Base-by-base conservation (phyloP, 1,284 basidiomycete species). In the Sanghuangporus weigelae region DNA sequence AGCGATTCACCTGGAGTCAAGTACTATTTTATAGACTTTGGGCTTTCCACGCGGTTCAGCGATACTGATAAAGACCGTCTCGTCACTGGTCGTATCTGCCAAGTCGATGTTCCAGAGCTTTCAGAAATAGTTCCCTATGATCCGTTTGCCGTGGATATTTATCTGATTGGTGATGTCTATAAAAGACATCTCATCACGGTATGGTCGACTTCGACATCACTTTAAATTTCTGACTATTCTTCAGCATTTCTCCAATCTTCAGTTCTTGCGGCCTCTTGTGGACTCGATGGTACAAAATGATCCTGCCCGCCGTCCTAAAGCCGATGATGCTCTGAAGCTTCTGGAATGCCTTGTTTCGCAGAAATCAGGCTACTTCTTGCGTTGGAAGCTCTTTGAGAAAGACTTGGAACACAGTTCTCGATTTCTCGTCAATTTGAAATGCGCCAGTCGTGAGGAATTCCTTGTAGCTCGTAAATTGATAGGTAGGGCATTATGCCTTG, bases 1-100 rank as follows among this genome's bases (percentile, higher is more conserved):
- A 59, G 57, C 0, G 66, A 67, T 14, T 38, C 39, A 1, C 48
- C 58, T 23, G 48, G 57, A 0, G 67, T 72, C 3, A 65, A 61
- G 11, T 74, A 74, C 64, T 72, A 67, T 62, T 72, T 72, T 63
- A 73, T 71, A 49, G 73, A 74, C 63, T 74, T 73, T 42, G 71
- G 71, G 0, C 56, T 74, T 0, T 71, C 72, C 0, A 40, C 55
- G 0, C 46, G 40, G 0, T 70, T 70, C 31, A 23, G 31, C 1
- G 44, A 53, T 3, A 7, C 19, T 0, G 19, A 23, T 8, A n/a
- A 40, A 38, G 2, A 11, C 3, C 31, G 55, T 8, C 26, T 16
- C n/a, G 23, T 57, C 1, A 40, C 16, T 8, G 42, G 54, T 16
- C 3, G 26, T 2, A 14, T 7, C 35, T 8, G 51, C 31, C 60